Evolutionary conservation across 2,329 filamentous ascomycete genomes (phyloP).

Genomic region (Trichoderma arundinaceum): DNA sequence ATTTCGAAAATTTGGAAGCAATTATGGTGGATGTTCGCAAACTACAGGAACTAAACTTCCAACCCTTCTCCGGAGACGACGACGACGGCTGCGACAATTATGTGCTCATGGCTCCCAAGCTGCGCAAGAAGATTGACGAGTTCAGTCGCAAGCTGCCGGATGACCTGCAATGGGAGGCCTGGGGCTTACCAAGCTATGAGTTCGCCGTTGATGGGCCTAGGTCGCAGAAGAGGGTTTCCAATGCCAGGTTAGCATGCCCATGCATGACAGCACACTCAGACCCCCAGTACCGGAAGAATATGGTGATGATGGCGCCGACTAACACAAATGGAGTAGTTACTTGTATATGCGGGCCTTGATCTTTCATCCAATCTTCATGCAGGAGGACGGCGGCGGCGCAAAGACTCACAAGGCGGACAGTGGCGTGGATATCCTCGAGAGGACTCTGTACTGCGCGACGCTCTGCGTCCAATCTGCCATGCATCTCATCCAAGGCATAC

Average conservation of each 20-base stretch:
- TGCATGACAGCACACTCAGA: too few relatives aligned
- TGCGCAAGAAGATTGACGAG: background rate
- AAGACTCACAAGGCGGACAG: too few relatives aligned
- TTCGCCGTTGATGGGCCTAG: background rate
- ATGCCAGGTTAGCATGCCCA: background rate
- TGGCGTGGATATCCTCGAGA: too few relatives aligned
- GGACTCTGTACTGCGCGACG: constrained; percentile 38
- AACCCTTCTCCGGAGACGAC: background rate
- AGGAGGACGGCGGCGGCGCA: constrained; percentile 25
- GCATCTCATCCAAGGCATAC: constrained; percentile 40
- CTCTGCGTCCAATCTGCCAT: constrained; percentile 43
- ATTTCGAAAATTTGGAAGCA: constrained; percentile 36
- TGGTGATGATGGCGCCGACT: background rate
- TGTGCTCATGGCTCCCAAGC: background rate
- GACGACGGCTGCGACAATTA: background rate
- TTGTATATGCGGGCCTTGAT: constrained; percentile 34
- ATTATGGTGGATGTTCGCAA: constrained; percentile 37
- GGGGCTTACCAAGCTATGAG: background rate
- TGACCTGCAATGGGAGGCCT: background rate
- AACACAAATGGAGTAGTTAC: constrained; percentile 16
- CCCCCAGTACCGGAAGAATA: background rate
- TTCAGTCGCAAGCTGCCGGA: background rate
- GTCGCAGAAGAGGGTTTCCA: background rate
- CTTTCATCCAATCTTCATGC: constrained; percentile 36
- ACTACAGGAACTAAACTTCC: background rate